phyloP scores from a whole-genome alignment of 1,284 basidiomycete species.

The Cryptococcus sp. region DNA sequence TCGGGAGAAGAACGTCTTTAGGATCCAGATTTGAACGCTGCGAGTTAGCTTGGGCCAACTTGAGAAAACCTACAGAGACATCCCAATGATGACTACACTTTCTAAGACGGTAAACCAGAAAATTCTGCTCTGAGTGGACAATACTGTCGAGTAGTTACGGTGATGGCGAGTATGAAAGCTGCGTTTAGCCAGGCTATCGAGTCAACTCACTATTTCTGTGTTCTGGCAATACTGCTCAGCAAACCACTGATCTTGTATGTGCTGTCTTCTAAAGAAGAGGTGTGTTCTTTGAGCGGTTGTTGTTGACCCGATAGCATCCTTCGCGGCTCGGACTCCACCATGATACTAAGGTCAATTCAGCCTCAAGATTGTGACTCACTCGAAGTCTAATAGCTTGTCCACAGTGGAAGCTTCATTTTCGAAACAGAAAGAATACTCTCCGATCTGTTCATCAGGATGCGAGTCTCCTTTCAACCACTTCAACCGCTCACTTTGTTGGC shows the following conservation, averaged over 20 bases:
- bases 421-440: slow-evolving; percentile 98
- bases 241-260: slow-evolving; percentile 82
- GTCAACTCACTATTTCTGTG: slow-evolving; percentile 75
- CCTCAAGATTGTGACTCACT: slow-evolving; percentile 45
- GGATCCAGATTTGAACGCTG: slow-evolving; percentile 79
- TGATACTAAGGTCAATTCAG: slow-evolving; percentile 54
- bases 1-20: slow-evolving; percentile 89
- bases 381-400: slow-evolving; percentile 91
- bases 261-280: slow-evolving; percentile 84
- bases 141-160: slow-evolving; percentile 36
- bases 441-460: slow-evolving; percentile 47
- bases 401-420: slow-evolving; percentile 90
- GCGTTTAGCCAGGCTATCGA: background rate
- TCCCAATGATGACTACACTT: slow-evolving; percentile 67
- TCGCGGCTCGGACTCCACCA: slow-evolving; percentile 92
- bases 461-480: slow-evolving; percentile 1
- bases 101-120: slow-evolving; percentile 87
- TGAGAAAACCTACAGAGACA: slow-evolving; percentile 55
- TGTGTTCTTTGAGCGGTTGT: slow-evolving; percentile 71
- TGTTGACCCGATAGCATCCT: slow-evolving; percentile 71
- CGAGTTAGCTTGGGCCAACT: background rate
- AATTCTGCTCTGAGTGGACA: slow-evolving; percentile 52
- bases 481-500: slow-evolving; percentile 61
- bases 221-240: slow-evolving; percentile 78
- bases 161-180: slow-evolving; percentile 44